Evolutionary conservation across 2,329 filamentous ascomycete species (phyloP).

Genomic region (Penicillium sp.): DNA sequence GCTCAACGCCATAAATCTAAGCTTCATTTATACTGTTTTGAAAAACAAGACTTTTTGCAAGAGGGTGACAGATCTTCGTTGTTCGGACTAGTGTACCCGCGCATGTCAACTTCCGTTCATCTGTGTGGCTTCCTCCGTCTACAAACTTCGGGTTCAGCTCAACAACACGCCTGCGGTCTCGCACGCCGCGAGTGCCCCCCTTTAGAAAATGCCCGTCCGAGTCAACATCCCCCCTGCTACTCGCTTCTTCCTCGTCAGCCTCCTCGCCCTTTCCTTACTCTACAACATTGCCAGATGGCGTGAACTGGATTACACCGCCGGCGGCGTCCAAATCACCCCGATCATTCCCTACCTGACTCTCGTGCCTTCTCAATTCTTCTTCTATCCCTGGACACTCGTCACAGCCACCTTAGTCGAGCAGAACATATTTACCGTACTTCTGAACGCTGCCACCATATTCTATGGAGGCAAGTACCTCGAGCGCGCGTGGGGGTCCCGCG

Average conservation of each 20-base stretch:
- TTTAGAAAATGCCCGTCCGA: conserved; percentile 67
- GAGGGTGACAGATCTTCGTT: neutral
- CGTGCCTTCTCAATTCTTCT: conserved; percentile 76
- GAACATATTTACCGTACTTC: conserved; percentile 80
- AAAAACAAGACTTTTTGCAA: neutral
- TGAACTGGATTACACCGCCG: conserved; percentile 67
- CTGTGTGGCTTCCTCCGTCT: conserved; percentile 4
- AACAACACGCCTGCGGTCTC: conserved; percentile 12
- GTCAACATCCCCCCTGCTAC: conserved; percentile 93
- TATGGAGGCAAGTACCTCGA: conserved; percentile 94
- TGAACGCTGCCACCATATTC: conserved; percentile 77
- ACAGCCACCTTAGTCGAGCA: conserved; percentile 87
- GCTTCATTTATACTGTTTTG: neutral
- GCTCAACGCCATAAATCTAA: neutral
- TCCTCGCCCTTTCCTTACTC: conserved; percentile 76
- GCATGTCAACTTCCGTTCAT: conserved; percentile 1
- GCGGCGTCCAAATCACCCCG: conserved; percentile 49
- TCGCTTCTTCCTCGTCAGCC: conserved; percentile 71
- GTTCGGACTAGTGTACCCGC: neutral
- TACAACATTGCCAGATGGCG: conserved; percentile 62
- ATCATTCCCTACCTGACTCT: conserved; percentile 83
- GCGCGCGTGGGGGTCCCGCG: conserved; percentile 87
- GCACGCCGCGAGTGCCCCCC: conserved; percentile 24
- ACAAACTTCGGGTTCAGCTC: neutral
- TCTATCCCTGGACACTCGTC: conserved; percentile 91